Evolutionary conservation across 2,329 filamentous ascomycete genomes (phyloP).

Genomic region (Cytospora chrysosperma): DNA sequence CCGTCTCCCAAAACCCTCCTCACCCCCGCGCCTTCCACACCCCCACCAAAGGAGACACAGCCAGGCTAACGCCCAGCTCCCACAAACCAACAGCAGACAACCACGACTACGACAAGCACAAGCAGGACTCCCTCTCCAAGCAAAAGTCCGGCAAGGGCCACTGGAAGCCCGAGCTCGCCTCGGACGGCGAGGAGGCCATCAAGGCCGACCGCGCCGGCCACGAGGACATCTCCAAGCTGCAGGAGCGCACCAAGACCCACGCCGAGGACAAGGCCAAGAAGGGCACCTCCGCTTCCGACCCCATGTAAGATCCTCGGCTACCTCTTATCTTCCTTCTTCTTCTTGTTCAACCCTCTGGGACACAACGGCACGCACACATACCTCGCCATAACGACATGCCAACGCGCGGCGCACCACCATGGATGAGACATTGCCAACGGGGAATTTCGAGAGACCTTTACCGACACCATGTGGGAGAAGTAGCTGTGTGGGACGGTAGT

Average conservation of each 20-base stretch:
- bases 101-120: slow-evolving; percentile 55
- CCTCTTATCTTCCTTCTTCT: not conserved
- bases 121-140: slow-evolving; percentile 62
- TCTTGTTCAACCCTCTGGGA: not conserved
- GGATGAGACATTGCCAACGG: not conserved
- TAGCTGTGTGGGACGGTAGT: not conserved
- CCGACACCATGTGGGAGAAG: not conserved
- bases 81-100: slow-evolving; percentile 27
- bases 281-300: slow-evolving; percentile 48
- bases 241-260: slow-evolving; percentile 57
- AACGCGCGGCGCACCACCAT: not conserved
- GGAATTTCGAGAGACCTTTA: not conserved
- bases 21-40: too few species aligned
- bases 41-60: too few species aligned
- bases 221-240: slow-evolving; percentile 48
- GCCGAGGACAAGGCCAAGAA: slow-evolving; percentile 49
- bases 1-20: not conserved
- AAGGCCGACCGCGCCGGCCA: slow-evolving; percentile 59
- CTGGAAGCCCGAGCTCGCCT: slow-evolving; percentile 77
- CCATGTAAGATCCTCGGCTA: slow-evolving; percentile 14
- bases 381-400: not conserved
- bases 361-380: too few species aligned
- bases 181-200: slow-evolving; percentile 75
- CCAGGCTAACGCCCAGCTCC: too few species aligned
- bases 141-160: slow-evolving; percentile 67